These are phyloP conservation scores for Phialemoniopsis sp. DNA, from an alignment of 2,329 filamentous ascomycete genomes.

Conservation along the genomic window DNA sequence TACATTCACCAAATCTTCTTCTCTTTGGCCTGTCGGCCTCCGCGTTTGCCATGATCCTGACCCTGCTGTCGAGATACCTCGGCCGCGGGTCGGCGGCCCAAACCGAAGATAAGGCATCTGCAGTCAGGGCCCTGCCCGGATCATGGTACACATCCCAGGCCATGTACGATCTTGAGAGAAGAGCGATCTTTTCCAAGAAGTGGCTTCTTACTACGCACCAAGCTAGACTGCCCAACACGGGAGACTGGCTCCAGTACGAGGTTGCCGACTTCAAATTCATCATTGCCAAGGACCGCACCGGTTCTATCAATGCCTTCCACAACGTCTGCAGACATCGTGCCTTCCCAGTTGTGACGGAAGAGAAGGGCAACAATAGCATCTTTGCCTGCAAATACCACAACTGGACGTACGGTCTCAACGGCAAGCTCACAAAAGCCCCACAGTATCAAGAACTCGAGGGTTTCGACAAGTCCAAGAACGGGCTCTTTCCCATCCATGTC, in stretches of 20 bases:
- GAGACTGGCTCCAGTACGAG: slow-evolving; percentile 53
- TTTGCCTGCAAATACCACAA: slow-evolving; percentile 59
- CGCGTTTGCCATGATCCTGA: no score
- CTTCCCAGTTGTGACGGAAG: slow-evolving; percentile 50
- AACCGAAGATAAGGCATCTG: slow-evolving; percentile 15
- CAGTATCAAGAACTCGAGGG: slow-evolving; percentile 50
- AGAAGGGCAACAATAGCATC: slow-evolving; percentile 45
- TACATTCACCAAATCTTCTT: no score
- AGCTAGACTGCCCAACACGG: slow-evolving; percentile 41
- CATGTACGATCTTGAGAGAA: slow-evolving; percentile 53
- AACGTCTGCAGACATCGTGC: slow-evolving; percentile 60
- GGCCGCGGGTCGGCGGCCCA: no score
- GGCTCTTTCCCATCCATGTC: slow-evolving; percentile 50
- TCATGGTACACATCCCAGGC: slow-evolving; percentile 49
- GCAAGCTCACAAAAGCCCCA: slow-evolving; percentile 56
- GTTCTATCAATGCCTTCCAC: slow-evolving; percentile 55
- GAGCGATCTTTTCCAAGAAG: slow-evolving; percentile 52
- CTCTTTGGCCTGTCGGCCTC: no score
- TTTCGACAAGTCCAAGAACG: slow-evolving; percentile 53
- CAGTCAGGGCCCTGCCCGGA: slow-evolving; percentile 34
- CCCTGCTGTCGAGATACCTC: no score
- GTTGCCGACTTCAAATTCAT: slow-evolving; percentile 54
- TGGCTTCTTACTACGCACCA: slow-evolving; percentile 54
- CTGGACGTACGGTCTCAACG: slow-evolving; percentile 56
- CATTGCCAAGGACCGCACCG: slow-evolving; percentile 42